A percentile compares a stretch with the other conserved stretches of the same genome.
Evolutionary conservation across 2,329 filamentous ascomycete species (phyloP).

Genomic region (Stemphylium lycopersici): DNA sequence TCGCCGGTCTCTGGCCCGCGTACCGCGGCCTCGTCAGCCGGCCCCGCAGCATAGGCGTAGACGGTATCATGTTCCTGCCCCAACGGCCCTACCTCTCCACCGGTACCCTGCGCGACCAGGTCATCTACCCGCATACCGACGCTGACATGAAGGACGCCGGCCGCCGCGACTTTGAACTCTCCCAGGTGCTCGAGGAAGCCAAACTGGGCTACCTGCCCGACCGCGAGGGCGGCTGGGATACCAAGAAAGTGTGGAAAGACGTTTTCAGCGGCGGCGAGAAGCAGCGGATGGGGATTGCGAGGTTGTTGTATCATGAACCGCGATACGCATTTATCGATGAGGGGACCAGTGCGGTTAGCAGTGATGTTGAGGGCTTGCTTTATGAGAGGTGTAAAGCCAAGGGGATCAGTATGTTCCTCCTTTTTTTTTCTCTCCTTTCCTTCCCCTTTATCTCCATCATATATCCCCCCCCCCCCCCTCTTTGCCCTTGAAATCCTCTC

Average conservation of each 20-base stretch:
- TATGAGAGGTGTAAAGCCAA: slow-evolving; percentile 93
- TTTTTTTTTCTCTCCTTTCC: background rate
- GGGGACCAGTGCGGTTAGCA: slow-evolving; percentile 90
- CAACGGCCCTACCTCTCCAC: slow-evolving; percentile 91
- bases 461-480: too few relatives aligned
- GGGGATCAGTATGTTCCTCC: slow-evolving; percentile 85
- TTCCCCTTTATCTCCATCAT: too few relatives aligned
- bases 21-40: slow-evolving; percentile 91
- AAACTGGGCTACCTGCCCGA: slow-evolving; percentile 87
- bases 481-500: too few relatives aligned
- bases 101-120: slow-evolving; percentile 92
- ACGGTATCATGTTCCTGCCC: slow-evolving; percentile 98
- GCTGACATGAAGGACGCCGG: slow-evolving; percentile 87
- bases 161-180: slow-evolving; percentile 78
- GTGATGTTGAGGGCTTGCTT: slow-evolving; percentile 89
- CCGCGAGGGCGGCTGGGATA: slow-evolving; percentile 95
- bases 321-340: slow-evolving; percentile 94
- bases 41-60: slow-evolving; percentile 77
- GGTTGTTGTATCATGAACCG: slow-evolving; percentile 92
- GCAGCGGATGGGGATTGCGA: slow-evolving; percentile 89
- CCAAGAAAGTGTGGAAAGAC: slow-evolving; percentile 97
- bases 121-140: slow-evolving; percentile 96
- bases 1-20: slow-evolving; percentile 93
- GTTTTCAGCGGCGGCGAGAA: slow-evolving; percentile 97
- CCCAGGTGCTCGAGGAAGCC: slow-evolving; percentile 79